These are phyloP conservation scores for Botrytis cinerea DNA, from an alignment of 2,329 filamentous ascomycete genomes.

Conservation along the genomic window DNA sequence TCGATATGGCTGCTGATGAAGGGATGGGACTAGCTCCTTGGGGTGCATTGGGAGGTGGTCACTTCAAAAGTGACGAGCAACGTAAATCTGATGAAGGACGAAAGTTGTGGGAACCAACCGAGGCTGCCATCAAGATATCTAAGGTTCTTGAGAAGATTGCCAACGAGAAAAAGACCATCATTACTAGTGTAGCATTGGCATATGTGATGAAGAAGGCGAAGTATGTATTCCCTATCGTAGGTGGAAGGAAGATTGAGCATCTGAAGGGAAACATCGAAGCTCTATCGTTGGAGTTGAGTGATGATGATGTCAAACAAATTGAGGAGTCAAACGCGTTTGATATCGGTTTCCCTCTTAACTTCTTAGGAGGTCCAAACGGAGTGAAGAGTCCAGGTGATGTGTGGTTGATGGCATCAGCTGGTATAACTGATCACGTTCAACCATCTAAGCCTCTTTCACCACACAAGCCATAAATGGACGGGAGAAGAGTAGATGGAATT, in stretches of 20 bases:
- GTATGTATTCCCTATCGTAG: constrained; percentile 73
- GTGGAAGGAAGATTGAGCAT: constrained; percentile 69
- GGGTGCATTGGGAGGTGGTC: constrained; percentile 54
- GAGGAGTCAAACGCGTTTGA: constrained; percentile 64
- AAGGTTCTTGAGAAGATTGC: constrained; percentile 57
- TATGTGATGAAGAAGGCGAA: constrained; percentile 73
- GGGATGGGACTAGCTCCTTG: constrained; percentile 61
- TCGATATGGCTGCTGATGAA: constrained; percentile 58
- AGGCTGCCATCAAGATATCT: constrained; percentile 51
- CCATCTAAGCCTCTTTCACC: constrained; percentile 33
- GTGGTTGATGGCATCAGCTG: constrained; percentile 45
- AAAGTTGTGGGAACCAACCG: constrained; percentile 44
- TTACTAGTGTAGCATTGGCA: constrained; percentile 67
- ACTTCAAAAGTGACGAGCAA: constrained; percentile 50
- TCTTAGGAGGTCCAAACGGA: constrained; percentile 48
- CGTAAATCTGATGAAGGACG: constrained; percentile 46
- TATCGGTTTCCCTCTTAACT: constrained; percentile 65
- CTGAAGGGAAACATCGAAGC: constrained; percentile 70
- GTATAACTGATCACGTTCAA: constrained; percentile 53
- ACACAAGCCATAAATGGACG: neutral
- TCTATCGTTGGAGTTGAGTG: constrained; percentile 58
- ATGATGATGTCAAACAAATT: constrained; percentile 66
- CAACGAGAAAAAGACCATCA: constrained; percentile 54
- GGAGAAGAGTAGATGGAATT: neutral
- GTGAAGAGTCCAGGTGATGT: constrained; percentile 39